Conservation (phyloP, 225 moss, liverwort and hornwort genomes). For the Pseudisothecium myosuroides region DNA sequence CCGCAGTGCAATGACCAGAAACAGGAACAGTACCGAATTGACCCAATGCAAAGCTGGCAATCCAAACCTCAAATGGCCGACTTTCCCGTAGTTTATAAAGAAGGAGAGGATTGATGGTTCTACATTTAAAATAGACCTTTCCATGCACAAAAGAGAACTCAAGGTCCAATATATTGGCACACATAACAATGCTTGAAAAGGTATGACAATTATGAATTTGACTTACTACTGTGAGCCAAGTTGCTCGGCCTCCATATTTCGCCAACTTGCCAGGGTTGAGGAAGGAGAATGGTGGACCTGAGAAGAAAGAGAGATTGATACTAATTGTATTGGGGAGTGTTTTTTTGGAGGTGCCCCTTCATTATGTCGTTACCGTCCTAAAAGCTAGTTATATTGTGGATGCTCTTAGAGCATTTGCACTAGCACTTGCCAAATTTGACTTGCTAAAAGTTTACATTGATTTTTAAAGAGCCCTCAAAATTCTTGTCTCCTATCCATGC, state of each 20-base stretch:
- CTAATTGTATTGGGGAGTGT: too few species aligned
- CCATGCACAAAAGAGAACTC: background rate
- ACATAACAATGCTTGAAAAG: background rate
- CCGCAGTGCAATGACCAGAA: too few species aligned
- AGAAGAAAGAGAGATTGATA: too few species aligned
- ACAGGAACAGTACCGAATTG: too few species aligned
- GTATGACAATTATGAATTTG: background rate
- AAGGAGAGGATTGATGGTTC: background rate
- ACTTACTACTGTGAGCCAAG: background rate
- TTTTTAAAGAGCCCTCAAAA: background rate
- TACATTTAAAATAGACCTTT: background rate
- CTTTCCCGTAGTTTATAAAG: background rate
- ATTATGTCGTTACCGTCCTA: fast-evolving
- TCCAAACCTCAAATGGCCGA: background rate
- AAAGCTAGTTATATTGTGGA: background rate
- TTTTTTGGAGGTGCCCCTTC: background rate
- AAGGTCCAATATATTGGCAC: too few species aligned
- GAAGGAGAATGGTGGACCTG: background rate
- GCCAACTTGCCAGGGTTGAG: background rate
- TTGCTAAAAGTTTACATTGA: background rate
- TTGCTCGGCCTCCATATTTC: background rate
- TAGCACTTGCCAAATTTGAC: fast-evolving
- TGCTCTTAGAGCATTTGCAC: background rate
- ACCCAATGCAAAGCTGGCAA: too few species aligned
- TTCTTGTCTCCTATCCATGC: fast-evolving